phyloP scores from a whole-genome alignment of 2,329 filamentous ascomycete genomes.

The Hawksworthiomyces lignivorus region DNA sequence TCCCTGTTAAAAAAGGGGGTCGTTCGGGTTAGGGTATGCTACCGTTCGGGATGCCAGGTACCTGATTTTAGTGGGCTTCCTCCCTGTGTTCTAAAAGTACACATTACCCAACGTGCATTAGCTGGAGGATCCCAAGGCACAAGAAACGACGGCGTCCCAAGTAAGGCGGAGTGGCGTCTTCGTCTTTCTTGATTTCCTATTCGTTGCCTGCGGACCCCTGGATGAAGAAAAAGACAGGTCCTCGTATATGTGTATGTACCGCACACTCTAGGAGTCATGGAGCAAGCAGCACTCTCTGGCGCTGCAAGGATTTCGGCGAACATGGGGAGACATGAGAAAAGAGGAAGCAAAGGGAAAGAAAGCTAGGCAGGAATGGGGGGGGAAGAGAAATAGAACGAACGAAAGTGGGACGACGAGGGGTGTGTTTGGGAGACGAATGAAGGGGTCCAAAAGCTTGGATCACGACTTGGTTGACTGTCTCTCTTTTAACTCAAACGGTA shows the following conservation, averaged over 20 bases:
- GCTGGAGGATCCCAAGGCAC: not conserved
- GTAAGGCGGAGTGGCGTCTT: not conserved
- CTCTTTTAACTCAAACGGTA: not conserved
- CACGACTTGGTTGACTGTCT: not conserved
- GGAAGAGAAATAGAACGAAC: not conserved
- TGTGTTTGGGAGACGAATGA: not conserved
- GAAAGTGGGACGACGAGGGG: too few species aligned
- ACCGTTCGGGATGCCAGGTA: not conserved
- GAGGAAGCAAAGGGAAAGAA: not conserved
- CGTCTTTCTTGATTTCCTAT: not conserved
- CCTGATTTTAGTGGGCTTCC: too few species aligned
- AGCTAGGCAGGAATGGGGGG: not conserved
- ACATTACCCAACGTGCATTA: too few species aligned
- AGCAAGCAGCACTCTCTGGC: too few species aligned
- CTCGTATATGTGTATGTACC: too few species aligned
- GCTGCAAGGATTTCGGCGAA: slow-evolving; percentile 1
- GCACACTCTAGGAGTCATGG: too few species aligned
- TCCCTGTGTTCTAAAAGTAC: too few species aligned
- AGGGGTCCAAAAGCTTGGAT: slow-evolving; percentile 3
- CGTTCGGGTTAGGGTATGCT: not conserved
- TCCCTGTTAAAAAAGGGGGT: not conserved
- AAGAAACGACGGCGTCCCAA: slow-evolving; percentile 6
- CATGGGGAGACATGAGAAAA: too few species aligned
- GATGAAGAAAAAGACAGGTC: not conserved
- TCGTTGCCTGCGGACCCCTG: slow-evolving; percentile 1